Base-by-base conservation (phyloP, 768 basidiomycete genomes). In the Suillus subaureus region DNA sequence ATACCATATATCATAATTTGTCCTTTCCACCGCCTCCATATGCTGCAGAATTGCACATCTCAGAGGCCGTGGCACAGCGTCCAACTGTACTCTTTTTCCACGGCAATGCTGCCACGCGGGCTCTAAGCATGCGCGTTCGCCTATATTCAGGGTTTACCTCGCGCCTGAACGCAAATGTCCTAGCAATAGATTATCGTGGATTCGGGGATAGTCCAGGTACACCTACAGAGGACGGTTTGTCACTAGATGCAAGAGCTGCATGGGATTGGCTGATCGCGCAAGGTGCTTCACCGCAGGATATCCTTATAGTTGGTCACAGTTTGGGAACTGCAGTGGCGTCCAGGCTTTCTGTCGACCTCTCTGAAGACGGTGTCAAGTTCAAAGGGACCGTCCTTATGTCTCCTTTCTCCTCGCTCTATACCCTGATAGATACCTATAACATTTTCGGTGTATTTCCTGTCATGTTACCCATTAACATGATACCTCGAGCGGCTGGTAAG, bases 11-110 rank as follows among this genome's bases (percentile, higher is more conserved):
- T 74, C 85, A 83, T 60, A 78, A 79, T 12, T 73, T 85, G 57
- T 78, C 83, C 3, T 74, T 74, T 26, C 75, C 75, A 0, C 78
- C 84, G 28, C 78, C 82, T 4, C 67, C 71, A 21, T 70, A 78
- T 39, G 77, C 75, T 0, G 73, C 79, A 21, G 75, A 81, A 18
- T 71, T 78, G 3, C 81, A 83, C 51, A 79, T 94, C 42, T 73
- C 81, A 18, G 68, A 79, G 23, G 90, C 93, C 1, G 76, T 96
- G 21, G 76, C 78, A 15, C 68, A 78, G 1, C 77, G 83, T 33
- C 94, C 94, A 0, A 96, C 91, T 0, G 80, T 97, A n/a, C 81
- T 98, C n/a, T 97, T 92, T 78, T 82, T 96, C 51, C 97, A 98
- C 68, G 97, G 97, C 12, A 97, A 97, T 67, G 90, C 89, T 0